These are phyloP conservation scores for Chrysoporthe deuterocubensis DNA, from an alignment of 2,329 filamentous ascomycete species.

Conservation along the genomic window DNA sequence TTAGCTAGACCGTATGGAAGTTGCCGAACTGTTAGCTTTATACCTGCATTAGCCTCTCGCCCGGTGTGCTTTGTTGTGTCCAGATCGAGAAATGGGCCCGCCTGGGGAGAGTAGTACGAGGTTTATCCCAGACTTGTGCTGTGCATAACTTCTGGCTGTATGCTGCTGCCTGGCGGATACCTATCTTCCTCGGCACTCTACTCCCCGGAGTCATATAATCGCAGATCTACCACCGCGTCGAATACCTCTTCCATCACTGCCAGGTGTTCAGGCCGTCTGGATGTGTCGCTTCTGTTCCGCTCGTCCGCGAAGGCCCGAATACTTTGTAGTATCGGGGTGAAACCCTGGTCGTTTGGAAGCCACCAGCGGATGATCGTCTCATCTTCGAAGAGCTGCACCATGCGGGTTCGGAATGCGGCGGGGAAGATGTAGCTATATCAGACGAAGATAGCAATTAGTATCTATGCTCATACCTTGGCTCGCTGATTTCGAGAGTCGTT, in stretches of 20 bases:
- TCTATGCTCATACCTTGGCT: not conserved
- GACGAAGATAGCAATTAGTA: slow-evolving; percentile 13
- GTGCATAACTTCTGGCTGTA: slow-evolving; percentile 9
- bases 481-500: not conserved
- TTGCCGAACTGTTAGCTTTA: not conserved
- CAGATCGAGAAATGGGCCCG: not conserved
- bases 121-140: not conserved
- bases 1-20: not conserved
- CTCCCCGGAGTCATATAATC: slow-evolving; percentile 32
- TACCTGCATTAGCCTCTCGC: not conserved
- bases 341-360: slow-evolving; percentile 81
- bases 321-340: slow-evolving; percentile 72
- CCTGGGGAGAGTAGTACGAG: not conserved
- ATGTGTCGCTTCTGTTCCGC: slow-evolving; percentile 63
- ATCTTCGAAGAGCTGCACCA: slow-evolving; percentile 76
- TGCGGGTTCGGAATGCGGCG: slow-evolving; percentile 70
- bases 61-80: not conserved
- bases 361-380: slow-evolving; percentile 80
- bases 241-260: slow-evolving; percentile 78
- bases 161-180: not conserved
- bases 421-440: slow-evolving; percentile 80
- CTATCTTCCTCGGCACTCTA: slow-evolving; percentile 5
- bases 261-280: slow-evolving; percentile 69
- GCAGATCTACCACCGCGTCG: slow-evolving; percentile 44
- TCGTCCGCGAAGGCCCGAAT: slow-evolving; percentile 84